Evolutionary conservation across 2,329 filamentous ascomycete species (phyloP), one percentile per base, ranked within the genome.

Genomic region (Daldinia sp.): DNA sequence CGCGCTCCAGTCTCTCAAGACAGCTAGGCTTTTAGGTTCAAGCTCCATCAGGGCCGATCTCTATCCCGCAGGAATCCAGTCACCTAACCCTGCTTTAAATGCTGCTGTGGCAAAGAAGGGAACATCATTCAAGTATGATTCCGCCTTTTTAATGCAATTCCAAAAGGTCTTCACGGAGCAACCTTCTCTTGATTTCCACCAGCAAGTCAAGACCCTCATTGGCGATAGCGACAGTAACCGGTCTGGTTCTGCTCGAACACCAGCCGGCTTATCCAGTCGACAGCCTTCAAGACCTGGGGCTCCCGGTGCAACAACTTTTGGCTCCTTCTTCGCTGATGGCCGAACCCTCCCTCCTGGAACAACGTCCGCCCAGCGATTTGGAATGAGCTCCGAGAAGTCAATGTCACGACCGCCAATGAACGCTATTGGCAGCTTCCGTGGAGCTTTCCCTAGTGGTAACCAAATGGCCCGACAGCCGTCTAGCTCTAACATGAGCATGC

Each of bases 141-240:
- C 94, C 76, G 91, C 92, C 75, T 99, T 99, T 85, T 84, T 99
- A 82, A 86, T 99, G 33, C 96, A 99, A 79, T 99, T 99, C 86
- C 93, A 98, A 83, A 89, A 89, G 75, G 93, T 97, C 20, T 99
- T 98, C 83, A 97, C 93, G 70, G 96, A 99, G 85, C 97, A 98
- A 83, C 96, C 96, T 13, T 97, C 94, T 0, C 81, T 94, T 48
- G 95, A 98, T 78, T 99, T 97, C 89, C 92, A 97, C 78, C 87
- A 91, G 72, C 94, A 96, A 77, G 90, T 99, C 87, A 95, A 87
- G 90, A 92, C 82, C 86, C 91, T 84, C 80, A 90, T 99, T 73
- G 95, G 95, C 65, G 94, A 97, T 72, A 85, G 85, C 41, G 89
- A 92, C 65, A 87, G 88, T 66, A 81, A 84, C 56, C 82, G 93